Evolutionary conservation across 2,329 filamentous ascomycete genomes (phyloP).

Genomic region (Diaporthe citriasiana): DNA sequence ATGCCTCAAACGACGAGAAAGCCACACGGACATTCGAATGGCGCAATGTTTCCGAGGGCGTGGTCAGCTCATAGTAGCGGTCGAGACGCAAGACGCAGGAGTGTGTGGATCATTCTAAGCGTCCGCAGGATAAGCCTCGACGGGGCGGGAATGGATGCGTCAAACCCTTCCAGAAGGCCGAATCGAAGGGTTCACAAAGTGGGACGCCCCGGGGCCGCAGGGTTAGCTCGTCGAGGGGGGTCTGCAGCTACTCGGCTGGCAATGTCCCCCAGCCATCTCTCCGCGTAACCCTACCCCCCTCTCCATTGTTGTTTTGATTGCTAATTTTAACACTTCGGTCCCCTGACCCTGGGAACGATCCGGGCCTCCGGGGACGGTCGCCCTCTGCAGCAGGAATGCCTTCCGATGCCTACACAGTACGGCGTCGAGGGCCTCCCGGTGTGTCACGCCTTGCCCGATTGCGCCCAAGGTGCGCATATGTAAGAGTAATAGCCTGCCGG

Average conservation of each 20-base stretch:
- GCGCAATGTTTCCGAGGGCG: constrained; percentile 29
- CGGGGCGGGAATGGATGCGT: constrained; percentile 35
- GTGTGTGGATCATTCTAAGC: constrained; percentile 38
- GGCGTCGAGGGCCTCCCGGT: constrained; percentile 26
- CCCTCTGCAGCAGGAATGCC: constrained; percentile 29
- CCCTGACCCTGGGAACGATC: constrained; percentile 31
- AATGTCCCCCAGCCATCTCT: constrained; percentile 1
- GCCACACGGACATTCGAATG: constrained; percentile 31
- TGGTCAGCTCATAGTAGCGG: constrained; percentile 36
- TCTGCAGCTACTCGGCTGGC: constrained; percentile 31
- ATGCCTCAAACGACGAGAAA: constrained; percentile 6
- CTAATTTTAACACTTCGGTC: constrained; percentile 40
- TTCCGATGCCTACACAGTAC: constrained; percentile 21
- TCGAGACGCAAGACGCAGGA: constrained; percentile 42
- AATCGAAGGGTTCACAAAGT: constrained; percentile 35
- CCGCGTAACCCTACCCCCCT: constrained; percentile 9
- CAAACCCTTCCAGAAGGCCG: constrained; percentile 42
- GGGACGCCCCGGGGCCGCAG: constrained; percentile 8
- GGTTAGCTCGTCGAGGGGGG: constrained; percentile 18
- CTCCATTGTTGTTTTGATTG: constrained; percentile 34
- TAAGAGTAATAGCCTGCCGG: not conserved
- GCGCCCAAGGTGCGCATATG: constrained; percentile 11
- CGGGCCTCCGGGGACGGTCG: constrained; percentile 32
- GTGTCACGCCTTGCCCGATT: constrained; percentile 3
- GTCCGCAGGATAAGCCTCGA: constrained; percentile 33